Percentiles rank a stretch among this genome's conserved stretches.
Conservation (phyloP, 1,284 basidiomycete genomes). For the Marasmius oreades region DNA sequence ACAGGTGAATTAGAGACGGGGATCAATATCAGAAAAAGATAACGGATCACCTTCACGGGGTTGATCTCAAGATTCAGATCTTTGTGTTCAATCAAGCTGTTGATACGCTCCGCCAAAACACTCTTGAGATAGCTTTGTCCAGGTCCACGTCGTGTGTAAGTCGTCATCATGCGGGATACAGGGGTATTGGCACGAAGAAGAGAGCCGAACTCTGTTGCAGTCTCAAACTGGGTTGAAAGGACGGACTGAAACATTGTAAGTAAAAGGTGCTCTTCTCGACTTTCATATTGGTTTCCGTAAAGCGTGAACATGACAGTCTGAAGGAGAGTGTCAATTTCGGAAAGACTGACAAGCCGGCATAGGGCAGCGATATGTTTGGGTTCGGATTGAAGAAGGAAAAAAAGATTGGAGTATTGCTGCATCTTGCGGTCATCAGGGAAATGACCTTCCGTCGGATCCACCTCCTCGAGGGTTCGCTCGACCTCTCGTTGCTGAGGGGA, state of each 20-base stretch:
- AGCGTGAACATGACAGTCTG: slow-evolving; percentile 99
- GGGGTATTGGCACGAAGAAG: slow-evolving; percentile 97
- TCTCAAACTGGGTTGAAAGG: slow-evolving; percentile 97
- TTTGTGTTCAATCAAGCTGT: slow-evolving; percentile 97
- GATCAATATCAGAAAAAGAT: neutral
- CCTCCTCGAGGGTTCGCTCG: slow-evolving; percentile 91
- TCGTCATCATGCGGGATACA: slow-evolving; percentile 99
- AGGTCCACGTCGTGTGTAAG: slow-evolving; percentile 96
- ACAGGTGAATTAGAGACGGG: neutral
- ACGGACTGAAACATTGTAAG: slow-evolving; percentile 99
- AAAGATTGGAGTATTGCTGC: slow-evolving; percentile 96
- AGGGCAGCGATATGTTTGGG: slow-evolving; percentile 95
- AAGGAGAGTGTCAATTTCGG: slow-evolving; percentile 97
- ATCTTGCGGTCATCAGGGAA: slow-evolving; percentile 93
- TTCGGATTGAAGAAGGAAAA: slow-evolving; percentile 97
- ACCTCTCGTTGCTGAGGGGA: slow-evolving; percentile 90
- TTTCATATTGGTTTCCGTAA: slow-evolving; percentile 99
- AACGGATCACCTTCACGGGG: slow-evolving; percentile 79
- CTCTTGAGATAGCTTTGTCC: slow-evolving; percentile 98
- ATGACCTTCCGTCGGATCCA: slow-evolving; percentile 84
- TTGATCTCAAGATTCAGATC: slow-evolving; percentile 99
- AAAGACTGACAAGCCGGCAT: slow-evolving; percentile 93
- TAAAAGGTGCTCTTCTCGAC: slow-evolving; percentile 95
- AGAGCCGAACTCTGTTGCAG: slow-evolving; percentile 95
- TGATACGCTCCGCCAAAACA: slow-evolving; percentile 95